These are phyloP conservation scores for Blastosporella zonata DNA, from an alignment of 1,284 basidiomycete species.

Conservation along the genomic window DNA sequence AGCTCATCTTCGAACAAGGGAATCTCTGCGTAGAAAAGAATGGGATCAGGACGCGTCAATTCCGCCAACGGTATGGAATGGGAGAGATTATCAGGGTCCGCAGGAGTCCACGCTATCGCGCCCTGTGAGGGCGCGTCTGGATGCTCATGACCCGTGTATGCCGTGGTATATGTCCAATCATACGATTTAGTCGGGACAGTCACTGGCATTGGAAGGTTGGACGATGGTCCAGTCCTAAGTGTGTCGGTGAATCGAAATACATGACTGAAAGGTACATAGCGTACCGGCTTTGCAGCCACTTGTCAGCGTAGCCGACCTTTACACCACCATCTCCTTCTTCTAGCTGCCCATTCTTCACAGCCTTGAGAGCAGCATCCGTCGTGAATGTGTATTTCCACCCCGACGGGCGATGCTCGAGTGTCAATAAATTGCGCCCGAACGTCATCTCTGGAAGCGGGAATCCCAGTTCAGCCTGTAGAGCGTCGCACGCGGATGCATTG, in stretches of 20 bases:
- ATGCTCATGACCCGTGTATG: constrained; percentile 67
- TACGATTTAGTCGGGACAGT: constrained; percentile 83
- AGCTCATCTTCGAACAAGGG: constrained; percentile 92
- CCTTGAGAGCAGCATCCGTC: constrained; percentile 66
- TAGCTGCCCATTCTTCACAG: constrained; percentile 77
- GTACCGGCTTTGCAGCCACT: constrained; percentile 89
- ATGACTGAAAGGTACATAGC: constrained; percentile 19
- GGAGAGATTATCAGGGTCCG: constrained; percentile 46
- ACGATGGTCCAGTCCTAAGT: constrained; percentile 60
- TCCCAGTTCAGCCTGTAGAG: constrained; percentile 58
- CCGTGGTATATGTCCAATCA: constrained; percentile 98
- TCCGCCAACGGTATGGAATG: constrained; percentile 80
- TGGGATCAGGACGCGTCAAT: constrained; percentile 88
- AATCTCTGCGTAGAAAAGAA: constrained; percentile 92
- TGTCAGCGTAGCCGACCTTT: constrained; percentile 92
- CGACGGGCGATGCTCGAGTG: constrained; percentile 58
- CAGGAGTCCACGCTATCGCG: constrained; percentile 44
- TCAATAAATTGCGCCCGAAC: constrained; percentile 84
- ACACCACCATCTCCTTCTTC: constrained; percentile 83
- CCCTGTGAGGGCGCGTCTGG: constrained; percentile 21
- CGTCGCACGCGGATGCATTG: constrained; percentile 72
- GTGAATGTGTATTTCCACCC: constrained; percentile 71
- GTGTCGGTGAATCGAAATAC: constrained; percentile 16
- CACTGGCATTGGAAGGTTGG: constrained; percentile 65
- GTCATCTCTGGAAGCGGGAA: constrained; percentile 97